Evolutionary conservation across 768 basidiomycete species (phyloP), one percentile per base, ranked within the genome.

Genomic region (Chalciporus sphaerocephalus): DNA sequence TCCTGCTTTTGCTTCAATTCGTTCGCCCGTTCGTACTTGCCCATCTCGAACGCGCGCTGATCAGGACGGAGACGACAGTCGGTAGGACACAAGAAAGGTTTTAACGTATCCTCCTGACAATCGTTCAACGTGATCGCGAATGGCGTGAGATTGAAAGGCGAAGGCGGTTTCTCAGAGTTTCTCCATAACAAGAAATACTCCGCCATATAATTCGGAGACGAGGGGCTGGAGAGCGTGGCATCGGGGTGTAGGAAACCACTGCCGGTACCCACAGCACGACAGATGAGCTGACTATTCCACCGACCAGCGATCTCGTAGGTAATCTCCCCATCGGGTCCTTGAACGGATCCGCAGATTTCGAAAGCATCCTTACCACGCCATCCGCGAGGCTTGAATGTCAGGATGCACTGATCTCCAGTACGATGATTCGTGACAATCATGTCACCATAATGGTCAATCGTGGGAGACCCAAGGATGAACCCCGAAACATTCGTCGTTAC

Each of bases 361-460:
- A 77, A 92, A 0, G 93, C 92, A 50, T 95, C 87, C 56, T 80
- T 87, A 8, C 89, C 92, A 43, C 92, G 74, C 94, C 94, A 98
- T 3, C 92, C 92, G 46, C 93, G 79, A 3, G 94, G 94, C 67
- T 97, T 98, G 75, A 97, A 98, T 3, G 92, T 94, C 18, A 98
- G 70, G 1, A 88, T 73, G 54, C 92, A 96, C 38, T 76, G 80
- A 54, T 97, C 93, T 7, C 82, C 79, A 0, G 93, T 97, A 6
- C 91, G 80, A 61, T 97, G 93, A 56, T 98, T 98, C 30, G 82
- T 87, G 48, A 90, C 89, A 45, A 83, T 75, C 86, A 98, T 92
- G 60, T 96, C 92, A 5, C 94, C 94, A 59, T 95, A 92, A 69
- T 92, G 91, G 57, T 92, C 91, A 52, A 92, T 92, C 24, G 84